These are phyloP conservation scores for Solanum chmielewskii DNA, from an alignment of 257 asterid genomes.

Conservation along the genomic window DNA sequence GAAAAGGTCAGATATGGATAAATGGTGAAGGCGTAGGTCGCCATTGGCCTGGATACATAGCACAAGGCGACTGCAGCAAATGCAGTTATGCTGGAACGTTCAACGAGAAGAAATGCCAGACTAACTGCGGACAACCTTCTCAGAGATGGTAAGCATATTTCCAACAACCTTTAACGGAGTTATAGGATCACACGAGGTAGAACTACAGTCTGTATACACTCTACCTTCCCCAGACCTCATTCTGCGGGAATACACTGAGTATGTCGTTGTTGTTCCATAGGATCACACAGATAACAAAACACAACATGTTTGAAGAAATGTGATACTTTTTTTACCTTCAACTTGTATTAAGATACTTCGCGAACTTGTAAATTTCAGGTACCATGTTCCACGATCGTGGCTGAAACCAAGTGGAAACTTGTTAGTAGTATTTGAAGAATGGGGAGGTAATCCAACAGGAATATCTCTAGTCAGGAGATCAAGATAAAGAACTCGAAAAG, in stretches of 20 bases:
- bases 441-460: conserved; percentile 66
- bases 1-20: conserved; percentile 89
- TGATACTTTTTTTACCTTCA: background rate
- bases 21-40: conserved; percentile 85
- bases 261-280: background rate
- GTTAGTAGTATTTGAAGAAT: conserved; percentile 73
- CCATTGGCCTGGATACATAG: conserved; percentile 80
- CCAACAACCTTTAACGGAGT: background rate
- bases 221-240: background rate
- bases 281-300: background rate
- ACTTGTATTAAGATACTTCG: background rate
- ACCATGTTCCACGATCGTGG: conserved; percentile 84
- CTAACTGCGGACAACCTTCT: conserved; percentile 73
- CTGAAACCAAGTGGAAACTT: conserved; percentile 54
- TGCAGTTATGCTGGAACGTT: conserved; percentile 70
- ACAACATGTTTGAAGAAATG: background rate
- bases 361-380: conserved; percentile 27
- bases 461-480: conserved; percentile 46
- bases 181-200: background rate
- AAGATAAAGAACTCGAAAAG: background rate
- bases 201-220: background rate
- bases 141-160: conserved; percentile 65
- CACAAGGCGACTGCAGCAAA: conserved; percentile 56
- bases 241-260: background rate
- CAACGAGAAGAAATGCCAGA: conserved; percentile 65